Conservation (phyloP, 1,284 basidiomycete genomes). For the Termitomyces sp. region DNA sequence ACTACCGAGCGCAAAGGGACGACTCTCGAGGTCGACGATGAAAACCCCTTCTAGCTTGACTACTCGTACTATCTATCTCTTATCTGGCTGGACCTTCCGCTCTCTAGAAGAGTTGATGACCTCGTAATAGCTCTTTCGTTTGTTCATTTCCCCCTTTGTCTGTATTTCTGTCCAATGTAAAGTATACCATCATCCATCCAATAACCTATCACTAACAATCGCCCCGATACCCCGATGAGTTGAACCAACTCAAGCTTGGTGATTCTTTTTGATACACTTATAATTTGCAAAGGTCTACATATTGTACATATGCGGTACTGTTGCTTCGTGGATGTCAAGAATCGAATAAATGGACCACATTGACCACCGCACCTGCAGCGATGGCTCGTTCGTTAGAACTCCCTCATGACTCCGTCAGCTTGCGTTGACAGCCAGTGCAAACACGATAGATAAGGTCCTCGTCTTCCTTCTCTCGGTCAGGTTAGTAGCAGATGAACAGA, state of each 20-base stretch:
- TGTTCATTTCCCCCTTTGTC: constrained; percentile 10
- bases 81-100: constrained; percentile 19
- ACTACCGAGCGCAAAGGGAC: constrained; percentile 24
- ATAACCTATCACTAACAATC: neutral
- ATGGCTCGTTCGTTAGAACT: neutral
- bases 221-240: neutral
- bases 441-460: neutral
- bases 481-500: neutral
- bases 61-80: constrained; percentile 17
- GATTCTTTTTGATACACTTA: neutral
- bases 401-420: neutral
- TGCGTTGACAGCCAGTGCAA: neutral
- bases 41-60: constrained; percentile 53
- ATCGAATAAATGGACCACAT: neutral
- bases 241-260: neutral
- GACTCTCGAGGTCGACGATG: constrained; percentile 40
- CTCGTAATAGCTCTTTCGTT: constrained; percentile 14
- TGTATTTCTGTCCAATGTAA: constrained; percentile 20
- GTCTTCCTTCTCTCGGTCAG: neutral
- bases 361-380: neutral
- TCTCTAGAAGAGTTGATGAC: constrained; percentile 18
- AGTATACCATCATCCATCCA: constrained; percentile 12
- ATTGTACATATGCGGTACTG: neutral
- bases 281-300: neutral
- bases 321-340: neutral